Conservation (phyloP, 2,329 filamentous ascomycete genomes). For the Allantophomopsis cytisporea region DNA sequence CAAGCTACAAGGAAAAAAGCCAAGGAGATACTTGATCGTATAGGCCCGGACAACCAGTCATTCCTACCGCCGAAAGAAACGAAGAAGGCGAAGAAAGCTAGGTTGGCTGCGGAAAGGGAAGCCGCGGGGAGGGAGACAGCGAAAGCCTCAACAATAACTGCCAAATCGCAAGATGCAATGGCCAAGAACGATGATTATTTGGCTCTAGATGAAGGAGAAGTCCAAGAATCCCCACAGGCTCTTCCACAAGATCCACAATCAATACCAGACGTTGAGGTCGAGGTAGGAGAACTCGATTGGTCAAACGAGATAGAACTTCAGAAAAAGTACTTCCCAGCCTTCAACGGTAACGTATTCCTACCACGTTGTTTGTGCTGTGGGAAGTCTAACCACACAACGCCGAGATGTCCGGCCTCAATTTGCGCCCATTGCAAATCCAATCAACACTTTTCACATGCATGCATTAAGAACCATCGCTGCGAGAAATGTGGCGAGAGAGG, state of each 20-base stretch:
- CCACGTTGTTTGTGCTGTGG: slow-evolving; percentile 36
- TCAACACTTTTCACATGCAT: slow-evolving; percentile 34
- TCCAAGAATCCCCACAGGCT: not conserved
- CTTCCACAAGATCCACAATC: not conserved
- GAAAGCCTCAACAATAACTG: not conserved
- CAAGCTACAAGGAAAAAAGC: too few relatives aligned
- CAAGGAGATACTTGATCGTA: too few relatives aligned
- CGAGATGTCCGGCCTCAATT: slow-evolving; percentile 27
- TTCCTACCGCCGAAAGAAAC: too few relatives aligned
- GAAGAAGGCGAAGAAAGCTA: too few relatives aligned
- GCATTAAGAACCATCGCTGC: slow-evolving; percentile 36
- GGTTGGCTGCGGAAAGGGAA: not conserved
- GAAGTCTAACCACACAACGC: slow-evolving; percentile 28
- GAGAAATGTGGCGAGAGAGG: slow-evolving; percentile 48
- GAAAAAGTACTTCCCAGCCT: slow-evolving; percentile 37
- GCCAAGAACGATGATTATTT: not conserved
- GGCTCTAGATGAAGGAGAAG: not conserved
- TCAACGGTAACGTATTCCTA: slow-evolving; percentile 11
- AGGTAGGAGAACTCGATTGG: not conserved
- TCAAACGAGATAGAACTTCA: not conserved
- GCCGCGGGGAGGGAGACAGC: not conserved
- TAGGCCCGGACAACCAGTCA: too few relatives aligned
- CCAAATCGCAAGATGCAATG: not conserved
- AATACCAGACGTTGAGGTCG: not conserved
- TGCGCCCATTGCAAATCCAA: slow-evolving; percentile 34